These are phyloP conservation scores for Ustilago tritici DNA, from an alignment of 1,284 basidiomycete genomes.

Conservation along the genomic window DNA sequence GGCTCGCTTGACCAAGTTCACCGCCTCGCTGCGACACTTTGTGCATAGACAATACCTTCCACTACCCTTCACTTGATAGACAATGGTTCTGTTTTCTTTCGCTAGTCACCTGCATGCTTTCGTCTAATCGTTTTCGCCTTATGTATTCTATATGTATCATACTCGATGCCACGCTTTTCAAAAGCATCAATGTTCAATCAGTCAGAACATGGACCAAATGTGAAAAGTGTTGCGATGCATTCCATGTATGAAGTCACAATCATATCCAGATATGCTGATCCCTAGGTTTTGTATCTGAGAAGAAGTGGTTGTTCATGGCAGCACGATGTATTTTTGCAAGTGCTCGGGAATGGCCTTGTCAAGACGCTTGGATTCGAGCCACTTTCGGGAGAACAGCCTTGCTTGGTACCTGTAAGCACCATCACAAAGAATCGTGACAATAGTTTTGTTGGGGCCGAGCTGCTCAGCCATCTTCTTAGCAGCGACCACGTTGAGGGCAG, in stretches of 20 bases:
- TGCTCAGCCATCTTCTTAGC: conserved; percentile 87
- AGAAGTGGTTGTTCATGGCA: conserved; percentile 69
- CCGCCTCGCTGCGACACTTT: conserved; percentile 20
- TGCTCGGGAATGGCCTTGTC: conserved; percentile 83
- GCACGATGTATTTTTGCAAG: conserved; percentile 88
- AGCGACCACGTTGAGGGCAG: conserved; percentile 94
- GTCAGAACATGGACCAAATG: neutral
- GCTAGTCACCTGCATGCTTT: conserved; percentile 6
- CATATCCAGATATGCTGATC: neutral
- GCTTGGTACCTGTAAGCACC: conserved; percentile 97
- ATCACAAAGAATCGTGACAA: conserved; percentile 92
- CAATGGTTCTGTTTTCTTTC: neutral
- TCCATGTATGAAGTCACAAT: neutral
- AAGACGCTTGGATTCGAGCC: conserved; percentile 87
- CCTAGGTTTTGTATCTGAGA: neutral
- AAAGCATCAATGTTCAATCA: neutral
- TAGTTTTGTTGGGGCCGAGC: conserved; percentile 81
- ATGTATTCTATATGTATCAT: conserved; percentile 32
- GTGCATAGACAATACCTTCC: conserved; percentile 20
- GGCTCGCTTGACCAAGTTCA: conserved; percentile 38
- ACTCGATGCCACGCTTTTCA: neutral
- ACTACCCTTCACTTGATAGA: neutral
- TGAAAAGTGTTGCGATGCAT: neutral
- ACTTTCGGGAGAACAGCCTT: conserved; percentile 92
- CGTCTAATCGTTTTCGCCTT: conserved; percentile 4